Percentiles rank a stretch among this genome's conserved stretches.
phyloP scores from a whole-genome alignment of 2,329 filamentous ascomycete genomes.

The Phaeoacremonium minimum region DNA sequence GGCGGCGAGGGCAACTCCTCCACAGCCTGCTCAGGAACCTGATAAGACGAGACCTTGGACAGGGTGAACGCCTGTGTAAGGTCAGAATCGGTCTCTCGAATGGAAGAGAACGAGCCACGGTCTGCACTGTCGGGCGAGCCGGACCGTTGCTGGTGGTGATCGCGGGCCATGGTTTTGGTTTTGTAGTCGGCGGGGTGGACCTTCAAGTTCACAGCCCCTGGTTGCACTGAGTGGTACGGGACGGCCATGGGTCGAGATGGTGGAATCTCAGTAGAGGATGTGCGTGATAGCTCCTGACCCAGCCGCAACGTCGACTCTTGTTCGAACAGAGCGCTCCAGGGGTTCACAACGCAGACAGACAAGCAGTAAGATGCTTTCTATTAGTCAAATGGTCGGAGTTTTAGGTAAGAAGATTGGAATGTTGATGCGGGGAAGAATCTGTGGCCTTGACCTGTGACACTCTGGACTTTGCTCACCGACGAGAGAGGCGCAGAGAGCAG shows the following conservation, averaged over 20 bases:
- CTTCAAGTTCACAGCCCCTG: slow-evolving; percentile 5
- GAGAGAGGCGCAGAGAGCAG: slow-evolving; percentile 1
- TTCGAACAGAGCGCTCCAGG: no score
- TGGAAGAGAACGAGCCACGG: slow-evolving; percentile 58
- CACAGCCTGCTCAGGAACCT: slow-evolving; percentile 41
- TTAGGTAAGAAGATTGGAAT: slow-evolving; percentile 17
- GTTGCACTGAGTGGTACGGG: slow-evolving; percentile 7
- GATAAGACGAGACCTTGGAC: slow-evolving; percentile 58
- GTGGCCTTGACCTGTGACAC: slow-evolving; percentile 1
- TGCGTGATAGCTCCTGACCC: slow-evolving; percentile 1
- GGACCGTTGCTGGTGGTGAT: slow-evolving; percentile 12
- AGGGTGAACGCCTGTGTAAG: slow-evolving; percentile 60
- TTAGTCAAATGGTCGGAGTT: slow-evolving; percentile 18
- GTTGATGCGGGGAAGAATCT: slow-evolving; percentile 1
- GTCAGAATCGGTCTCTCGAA: slow-evolving; percentile 55
- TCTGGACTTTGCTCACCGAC: slow-evolving; percentile 4
- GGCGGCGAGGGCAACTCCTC: slow-evolving; percentile 44
- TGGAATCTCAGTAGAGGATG: slow-evolving; percentile 1
- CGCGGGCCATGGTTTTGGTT: slow-evolving; percentile 18
- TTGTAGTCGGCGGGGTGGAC: slow-evolving; percentile 14
- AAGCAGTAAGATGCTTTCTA: slow-evolving; percentile 13
- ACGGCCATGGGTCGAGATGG: slow-evolving; percentile 11
- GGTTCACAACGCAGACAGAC: slow-evolving; percentile 8
- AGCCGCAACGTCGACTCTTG: no score
- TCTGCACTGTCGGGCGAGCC: slow-evolving; percentile 27